A percentile compares a stretch with the other conserved stretches of the same genome.
Evolutionary conservation across 2,329 filamentous ascomycete species (phyloP).

Genomic region (Colletotrichum shisoi): DNA sequence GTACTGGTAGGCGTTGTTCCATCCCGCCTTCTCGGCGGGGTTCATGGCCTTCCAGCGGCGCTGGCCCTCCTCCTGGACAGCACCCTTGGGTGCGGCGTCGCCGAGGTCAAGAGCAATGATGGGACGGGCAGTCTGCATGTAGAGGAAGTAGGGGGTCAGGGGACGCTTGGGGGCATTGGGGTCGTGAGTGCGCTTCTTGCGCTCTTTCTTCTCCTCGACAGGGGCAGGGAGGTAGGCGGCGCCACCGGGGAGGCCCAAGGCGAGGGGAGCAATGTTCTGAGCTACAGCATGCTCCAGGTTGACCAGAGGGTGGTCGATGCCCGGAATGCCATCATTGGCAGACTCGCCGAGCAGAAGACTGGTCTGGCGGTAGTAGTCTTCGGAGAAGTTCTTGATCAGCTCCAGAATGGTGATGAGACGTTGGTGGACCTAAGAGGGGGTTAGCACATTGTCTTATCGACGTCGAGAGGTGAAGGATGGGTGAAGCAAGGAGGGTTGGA

Average conservation of each 20-base stretch:
- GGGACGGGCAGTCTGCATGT: constrained; percentile 85
- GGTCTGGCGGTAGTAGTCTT: constrained; percentile 87
- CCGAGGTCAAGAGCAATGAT: constrained; percentile 83
- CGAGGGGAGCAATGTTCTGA: constrained; percentile 54
- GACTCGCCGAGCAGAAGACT: constrained; percentile 79
- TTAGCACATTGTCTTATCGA: constrained; percentile 48
- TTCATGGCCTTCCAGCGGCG: constrained; percentile 84
- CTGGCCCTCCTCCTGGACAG: constrained; percentile 87
- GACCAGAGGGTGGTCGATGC: constrained; percentile 55
- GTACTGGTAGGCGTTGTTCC: constrained; percentile 73
- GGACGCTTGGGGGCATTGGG: constrained; percentile 95
- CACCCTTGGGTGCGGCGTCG: constrained; percentile 78
- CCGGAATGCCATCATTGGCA: constrained; percentile 55
- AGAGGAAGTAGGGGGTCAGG: constrained; percentile 93
- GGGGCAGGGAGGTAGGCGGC: constrained; percentile 47
- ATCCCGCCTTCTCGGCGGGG: constrained; percentile 73
- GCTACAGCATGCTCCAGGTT: constrained; percentile 63
- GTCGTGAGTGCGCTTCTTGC: constrained; percentile 86
- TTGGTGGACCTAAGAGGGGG: constrained; percentile 69
- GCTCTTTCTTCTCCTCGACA: constrained; percentile 80
- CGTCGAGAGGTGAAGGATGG: constrained; percentile 2
- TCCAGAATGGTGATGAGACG: constrained; percentile 81
- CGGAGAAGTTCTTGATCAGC: constrained; percentile 79
- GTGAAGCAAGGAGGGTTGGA: background rate
- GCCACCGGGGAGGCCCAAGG: constrained; percentile 25